Conservation (phyloP, 371 early-diverging fungal species). For the Mortierella polycephala region DNA sequence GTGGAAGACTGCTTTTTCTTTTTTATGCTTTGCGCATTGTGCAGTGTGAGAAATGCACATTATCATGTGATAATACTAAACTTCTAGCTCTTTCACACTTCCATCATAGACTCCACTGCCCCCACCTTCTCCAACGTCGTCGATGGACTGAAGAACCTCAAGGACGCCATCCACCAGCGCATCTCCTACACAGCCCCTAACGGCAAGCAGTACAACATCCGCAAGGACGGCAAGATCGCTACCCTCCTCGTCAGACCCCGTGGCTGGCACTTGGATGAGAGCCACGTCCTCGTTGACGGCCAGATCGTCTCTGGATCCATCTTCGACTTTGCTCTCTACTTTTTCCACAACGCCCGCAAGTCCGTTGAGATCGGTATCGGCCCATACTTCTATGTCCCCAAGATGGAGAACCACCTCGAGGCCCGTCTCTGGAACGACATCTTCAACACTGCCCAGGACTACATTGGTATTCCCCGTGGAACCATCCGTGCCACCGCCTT, state of each 20-base stretch:
- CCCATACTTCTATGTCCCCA: slow-evolving; percentile 96
- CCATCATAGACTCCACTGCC: slow-evolving; percentile 79
- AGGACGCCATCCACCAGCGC: slow-evolving; percentile 86
- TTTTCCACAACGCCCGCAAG: slow-evolving; percentile 92
- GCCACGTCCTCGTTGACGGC: slow-evolving; percentile 90
- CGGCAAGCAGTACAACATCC: slow-evolving; percentile 90
- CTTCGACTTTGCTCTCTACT: slow-evolving; percentile 95
- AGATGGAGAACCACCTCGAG: slow-evolving; percentile 95
- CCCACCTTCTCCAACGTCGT: slow-evolving; percentile 92
- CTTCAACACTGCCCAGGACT: slow-evolving; percentile 93
- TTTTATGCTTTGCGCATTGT: neutral
- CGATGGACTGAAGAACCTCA: slow-evolving; percentile 90
- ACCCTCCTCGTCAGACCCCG: slow-evolving; percentile 93
- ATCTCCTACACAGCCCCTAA: slow-evolving; percentile 84
- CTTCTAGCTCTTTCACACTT: neutral
- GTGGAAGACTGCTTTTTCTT: slow-evolving; percentile 28
- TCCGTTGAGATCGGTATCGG: slow-evolving; percentile 82
- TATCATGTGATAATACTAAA: too few species aligned
- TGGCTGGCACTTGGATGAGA: slow-evolving; percentile 97
- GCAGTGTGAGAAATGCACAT: too few species aligned
- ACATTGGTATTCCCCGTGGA: slow-evolving; percentile 85
- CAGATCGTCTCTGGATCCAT: slow-evolving; percentile 90
- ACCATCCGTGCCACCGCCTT: slow-evolving; percentile 95
- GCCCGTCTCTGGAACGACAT: slow-evolving; percentile 96
- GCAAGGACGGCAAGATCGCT: slow-evolving; percentile 82